Percentiles rank a stretch among this genome's conserved stretches.
Conservation (phyloP, 352 stramenopile genomes). For the Globisporangium apiculatum region DNA sequence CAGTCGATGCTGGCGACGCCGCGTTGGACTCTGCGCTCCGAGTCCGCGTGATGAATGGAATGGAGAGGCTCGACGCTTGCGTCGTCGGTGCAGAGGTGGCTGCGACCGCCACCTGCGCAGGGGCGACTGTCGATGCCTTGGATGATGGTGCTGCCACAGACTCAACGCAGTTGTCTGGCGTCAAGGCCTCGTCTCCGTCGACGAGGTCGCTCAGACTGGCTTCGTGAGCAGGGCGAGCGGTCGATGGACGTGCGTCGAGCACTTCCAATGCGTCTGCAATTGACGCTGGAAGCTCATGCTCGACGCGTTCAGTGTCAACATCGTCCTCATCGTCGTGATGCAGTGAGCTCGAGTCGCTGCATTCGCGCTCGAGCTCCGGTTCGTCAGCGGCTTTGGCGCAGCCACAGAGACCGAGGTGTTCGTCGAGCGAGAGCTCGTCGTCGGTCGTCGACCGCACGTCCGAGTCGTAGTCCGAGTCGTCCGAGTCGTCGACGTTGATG, state of each 20-base stretch:
- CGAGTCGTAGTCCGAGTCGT: background rate
- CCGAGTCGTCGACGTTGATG: background rate
- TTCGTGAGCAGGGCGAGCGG: background rate
- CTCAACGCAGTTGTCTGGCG: background rate
- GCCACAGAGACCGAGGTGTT: background rate
- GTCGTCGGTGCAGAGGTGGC: background rate
- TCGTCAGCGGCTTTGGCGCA: background rate
- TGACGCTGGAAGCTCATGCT: background rate
- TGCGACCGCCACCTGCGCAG: background rate
- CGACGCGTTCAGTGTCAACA: background rate
- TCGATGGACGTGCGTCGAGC: background rate
- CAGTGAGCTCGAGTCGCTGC: background rate
- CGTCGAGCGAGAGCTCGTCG: conserved; percentile 1
- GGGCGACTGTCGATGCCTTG: background rate
- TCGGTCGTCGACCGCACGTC: background rate
- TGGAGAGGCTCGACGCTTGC: background rate
- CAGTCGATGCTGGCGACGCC: background rate
- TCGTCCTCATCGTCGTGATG: background rate
- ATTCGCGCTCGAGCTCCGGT: no score
- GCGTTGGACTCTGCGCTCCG: background rate
- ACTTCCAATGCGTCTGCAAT: background rate
- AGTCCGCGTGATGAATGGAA: background rate
- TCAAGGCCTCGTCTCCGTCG: background rate
- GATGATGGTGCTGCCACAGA: background rate
- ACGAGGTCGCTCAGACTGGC: background rate